Base-by-base conservation (phyloP, 2,329 filamentous ascomycete species). In the Aspergillus japonicus region DNA sequence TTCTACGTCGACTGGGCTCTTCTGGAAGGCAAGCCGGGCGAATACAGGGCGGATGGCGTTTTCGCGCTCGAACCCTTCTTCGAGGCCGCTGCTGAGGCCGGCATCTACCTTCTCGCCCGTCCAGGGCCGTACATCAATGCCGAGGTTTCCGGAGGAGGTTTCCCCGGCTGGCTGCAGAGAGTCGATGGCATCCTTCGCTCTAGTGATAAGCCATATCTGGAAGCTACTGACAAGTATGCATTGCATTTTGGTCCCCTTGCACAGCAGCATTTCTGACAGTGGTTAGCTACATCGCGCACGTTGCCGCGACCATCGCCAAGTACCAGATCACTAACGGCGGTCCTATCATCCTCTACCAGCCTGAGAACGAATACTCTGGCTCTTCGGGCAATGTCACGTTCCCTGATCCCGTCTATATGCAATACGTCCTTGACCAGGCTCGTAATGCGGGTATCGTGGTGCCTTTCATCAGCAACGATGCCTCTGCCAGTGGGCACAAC, bases 301-400 rank as follows among this genome's bases (percentile, higher is more conserved):
- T 93, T 52, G 84, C 83, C 26, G 80, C 81, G 12, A 85, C 87
- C 8, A 88, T 96, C 64, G 89, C 90, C 4, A 85, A 87, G 57
- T 87, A 85, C 0, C 90, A 95, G 68, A 93, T 96, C 68, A 94
- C 90, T 1, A 90, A 93, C 55, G 91, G 89, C 0, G 91, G 91
- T 0, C 90, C 90, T 0, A 82, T 96, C 7, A 91, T 96, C 61
- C 77, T 94, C 1, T 83, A 89, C 47, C 91, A 96, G 71, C 88
- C 89, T 0, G 91, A 96, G 72, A 96, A 95, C 63, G 91, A 95
- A 72, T 93, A 94, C 69, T 87, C 83, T 1, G 74, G 78, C 19
- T 80, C 80, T 1, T 75, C 77, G 16, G 76, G 75, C 4, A 77
- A 77, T 2, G 77, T 83, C n/a, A 71, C 75, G 2, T 90, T 89